Conservation (phyloP, 2,329 filamentous ascomycete species). For the Boeremia exigua region DNA sequence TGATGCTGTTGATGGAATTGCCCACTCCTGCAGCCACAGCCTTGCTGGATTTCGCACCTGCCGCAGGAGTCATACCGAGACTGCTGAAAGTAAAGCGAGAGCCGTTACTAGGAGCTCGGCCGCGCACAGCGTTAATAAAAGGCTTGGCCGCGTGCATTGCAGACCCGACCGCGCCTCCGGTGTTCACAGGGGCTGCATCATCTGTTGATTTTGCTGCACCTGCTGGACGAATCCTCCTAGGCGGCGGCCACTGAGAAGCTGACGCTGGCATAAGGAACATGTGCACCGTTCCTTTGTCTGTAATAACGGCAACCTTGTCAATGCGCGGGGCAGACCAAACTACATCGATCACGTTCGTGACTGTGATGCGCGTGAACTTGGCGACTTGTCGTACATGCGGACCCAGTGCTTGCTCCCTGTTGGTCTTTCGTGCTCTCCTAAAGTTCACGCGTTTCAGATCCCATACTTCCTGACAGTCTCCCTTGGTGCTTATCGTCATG, state of each 20-base stretch:
- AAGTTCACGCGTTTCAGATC: slow-evolving; percentile 69
- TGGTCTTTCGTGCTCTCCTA: slow-evolving; percentile 46
- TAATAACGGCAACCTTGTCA: slow-evolving; percentile 85
- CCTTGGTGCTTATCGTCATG: slow-evolving; percentile 81
- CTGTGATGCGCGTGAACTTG: slow-evolving; percentile 88
- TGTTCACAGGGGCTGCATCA: slow-evolving; percentile 40
- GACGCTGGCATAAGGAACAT: slow-evolving; percentile 84
- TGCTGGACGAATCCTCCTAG: slow-evolving; percentile 51
- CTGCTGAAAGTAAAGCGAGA: slow-evolving; percentile 46
- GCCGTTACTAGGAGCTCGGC: slow-evolving; percentile 39
- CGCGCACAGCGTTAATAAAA: slow-evolving; percentile 46
- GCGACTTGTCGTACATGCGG: slow-evolving; percentile 78
- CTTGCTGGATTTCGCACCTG: slow-evolving; percentile 69
- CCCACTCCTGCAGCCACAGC: slow-evolving; percentile 76
- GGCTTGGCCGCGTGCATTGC: slow-evolving; percentile 51
- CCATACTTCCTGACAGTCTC: slow-evolving; percentile 84
- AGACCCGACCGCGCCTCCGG: slow-evolving; percentile 43
- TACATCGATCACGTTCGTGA: slow-evolving; percentile 88
- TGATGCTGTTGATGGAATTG: slow-evolving; percentile 73
- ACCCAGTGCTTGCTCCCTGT: slow-evolving; percentile 40
- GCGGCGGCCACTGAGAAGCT: slow-evolving; percentile 87
- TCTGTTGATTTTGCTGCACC: slow-evolving; percentile 38
- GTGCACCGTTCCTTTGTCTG: slow-evolving; percentile 93
- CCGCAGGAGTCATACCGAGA: slow-evolving; percentile 50
- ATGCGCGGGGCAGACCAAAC: slow-evolving; percentile 83